phyloP scores from a whole-genome alignment of 2,329 filamentous ascomycete genomes.

The Aureobasidium sp. region DNA sequence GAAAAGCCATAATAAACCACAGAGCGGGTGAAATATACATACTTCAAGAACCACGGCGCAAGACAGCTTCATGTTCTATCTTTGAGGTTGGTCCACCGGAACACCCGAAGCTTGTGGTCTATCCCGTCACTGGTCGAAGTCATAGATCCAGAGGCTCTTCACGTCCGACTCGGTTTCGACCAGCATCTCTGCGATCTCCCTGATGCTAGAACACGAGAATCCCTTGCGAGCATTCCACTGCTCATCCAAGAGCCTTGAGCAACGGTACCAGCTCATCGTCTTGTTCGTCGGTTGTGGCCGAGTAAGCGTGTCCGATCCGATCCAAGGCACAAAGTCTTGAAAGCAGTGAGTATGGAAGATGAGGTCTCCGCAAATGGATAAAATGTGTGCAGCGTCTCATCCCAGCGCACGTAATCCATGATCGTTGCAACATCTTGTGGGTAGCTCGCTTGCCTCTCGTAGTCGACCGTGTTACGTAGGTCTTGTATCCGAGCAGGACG shows the following conservation, averaged over 20 bases:
- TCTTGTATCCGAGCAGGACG: too few relatives aligned
- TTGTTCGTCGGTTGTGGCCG: neutral
- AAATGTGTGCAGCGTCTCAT: too few relatives aligned
- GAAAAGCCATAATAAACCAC: neutral
- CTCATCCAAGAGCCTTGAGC: neutral
- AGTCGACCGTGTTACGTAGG: neutral
- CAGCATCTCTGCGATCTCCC: neutral
- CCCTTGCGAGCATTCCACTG: neutral
- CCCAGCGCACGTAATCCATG: neutral
- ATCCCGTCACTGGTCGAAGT: neutral
- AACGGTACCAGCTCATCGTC: neutral
- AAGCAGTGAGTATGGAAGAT: neutral
- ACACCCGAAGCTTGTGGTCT: neutral
- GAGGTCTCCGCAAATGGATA: neutral
- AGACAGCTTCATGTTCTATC: neutral
- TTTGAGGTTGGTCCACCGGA: too few relatives aligned
- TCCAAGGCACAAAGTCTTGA: neutral
- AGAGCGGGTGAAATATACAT: neutral
- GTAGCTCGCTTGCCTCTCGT: neutral
- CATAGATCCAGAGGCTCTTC: neutral
- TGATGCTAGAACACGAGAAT: neutral
- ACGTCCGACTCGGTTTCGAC: neutral
- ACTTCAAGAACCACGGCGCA: neutral
- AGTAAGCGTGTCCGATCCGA: neutral
- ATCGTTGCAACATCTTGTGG: neutral